Conservation (phyloP, 176 grass and related monocot species). For the Urochloa ruziziensis region DNA sequence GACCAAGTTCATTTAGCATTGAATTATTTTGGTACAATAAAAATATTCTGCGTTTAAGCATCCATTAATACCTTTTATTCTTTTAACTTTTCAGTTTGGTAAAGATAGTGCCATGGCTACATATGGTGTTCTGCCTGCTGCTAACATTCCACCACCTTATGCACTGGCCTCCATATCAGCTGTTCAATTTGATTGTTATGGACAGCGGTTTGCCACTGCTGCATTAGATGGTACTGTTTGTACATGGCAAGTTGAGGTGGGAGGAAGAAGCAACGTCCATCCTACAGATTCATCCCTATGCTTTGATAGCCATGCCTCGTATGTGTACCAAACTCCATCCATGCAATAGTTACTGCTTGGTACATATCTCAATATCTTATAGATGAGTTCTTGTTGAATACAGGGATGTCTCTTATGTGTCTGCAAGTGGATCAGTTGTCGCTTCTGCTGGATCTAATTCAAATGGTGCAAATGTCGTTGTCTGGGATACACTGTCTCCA, state of each 20-base stretch:
- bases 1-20: background rate
- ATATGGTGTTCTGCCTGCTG: constrained; percentile 90
- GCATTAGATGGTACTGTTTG: constrained; percentile 90
- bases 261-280: constrained; percentile 88
- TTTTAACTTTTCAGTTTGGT: constrained; percentile 69
- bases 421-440: constrained; percentile 78
- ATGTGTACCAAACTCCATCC: constrained; percentile 35
- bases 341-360: constrained; percentile 13
- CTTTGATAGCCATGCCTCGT: constrained; percentile 89
- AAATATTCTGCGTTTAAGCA: background rate
- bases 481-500: constrained; percentile 67
- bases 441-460: constrained; percentile 75
- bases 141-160: constrained; percentile 83
- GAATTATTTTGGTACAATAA: constrained; percentile 16
- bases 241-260: constrained; percentile 90
- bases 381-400: constrained; percentile 42
- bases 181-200: constrained; percentile 81
- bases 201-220: constrained; percentile 88
- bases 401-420: constrained; percentile 77
- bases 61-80: constrained; percentile 14
- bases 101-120: constrained; percentile 88
- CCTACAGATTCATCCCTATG: constrained; percentile 77
- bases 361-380: constrained; percentile 28
- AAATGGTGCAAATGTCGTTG: constrained; percentile 67
- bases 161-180: constrained; percentile 81